phyloP scores from a whole-genome alignment of 2,329 filamentous ascomycete genomes.

The Ceratocystis harringtonii region DNA sequence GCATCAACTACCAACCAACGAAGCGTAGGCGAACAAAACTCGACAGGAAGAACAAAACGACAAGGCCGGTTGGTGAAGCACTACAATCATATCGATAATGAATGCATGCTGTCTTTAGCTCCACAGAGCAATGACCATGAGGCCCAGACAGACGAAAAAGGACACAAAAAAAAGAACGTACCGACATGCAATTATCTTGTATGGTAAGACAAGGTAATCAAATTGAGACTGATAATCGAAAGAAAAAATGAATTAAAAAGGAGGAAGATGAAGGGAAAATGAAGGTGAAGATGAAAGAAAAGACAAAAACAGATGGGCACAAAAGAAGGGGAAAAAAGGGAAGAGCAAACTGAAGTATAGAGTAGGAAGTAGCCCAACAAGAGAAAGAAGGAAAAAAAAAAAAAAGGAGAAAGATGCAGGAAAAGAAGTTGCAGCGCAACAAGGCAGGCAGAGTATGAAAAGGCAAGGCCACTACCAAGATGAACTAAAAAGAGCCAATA shows the following conservation, averaged over 20 bases:
- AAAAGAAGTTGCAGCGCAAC: not conserved
- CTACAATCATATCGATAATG: not conserved
- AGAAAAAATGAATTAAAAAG: not conserved
- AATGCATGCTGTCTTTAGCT: not conserved
- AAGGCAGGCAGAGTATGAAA: not conserved
- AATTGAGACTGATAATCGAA: not conserved
- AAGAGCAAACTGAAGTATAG: not conserved
- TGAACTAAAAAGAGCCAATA: slow-evolving; percentile 6
- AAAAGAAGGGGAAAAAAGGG: not conserved
- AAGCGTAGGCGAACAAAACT: not conserved
- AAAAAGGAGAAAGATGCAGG: not conserved
- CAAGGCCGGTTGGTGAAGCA: not conserved
- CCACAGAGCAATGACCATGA: not conserved
- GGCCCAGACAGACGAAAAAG: not conserved
- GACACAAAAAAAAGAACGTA: not conserved
- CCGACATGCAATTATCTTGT: not conserved
- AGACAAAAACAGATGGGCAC: not conserved
- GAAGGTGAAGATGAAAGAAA: not conserved
- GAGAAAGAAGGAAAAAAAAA: not conserved
- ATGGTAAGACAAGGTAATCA: not conserved
- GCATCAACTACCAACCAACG: not conserved
- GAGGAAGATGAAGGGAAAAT: not conserved
- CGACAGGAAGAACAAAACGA: not conserved
- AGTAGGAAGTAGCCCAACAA: not conserved
- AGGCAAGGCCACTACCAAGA: not conserved